Evolutionary conservation across 2,329 filamentous ascomycete species (phyloP).

Genomic region (Verticillium longisporum): DNA sequence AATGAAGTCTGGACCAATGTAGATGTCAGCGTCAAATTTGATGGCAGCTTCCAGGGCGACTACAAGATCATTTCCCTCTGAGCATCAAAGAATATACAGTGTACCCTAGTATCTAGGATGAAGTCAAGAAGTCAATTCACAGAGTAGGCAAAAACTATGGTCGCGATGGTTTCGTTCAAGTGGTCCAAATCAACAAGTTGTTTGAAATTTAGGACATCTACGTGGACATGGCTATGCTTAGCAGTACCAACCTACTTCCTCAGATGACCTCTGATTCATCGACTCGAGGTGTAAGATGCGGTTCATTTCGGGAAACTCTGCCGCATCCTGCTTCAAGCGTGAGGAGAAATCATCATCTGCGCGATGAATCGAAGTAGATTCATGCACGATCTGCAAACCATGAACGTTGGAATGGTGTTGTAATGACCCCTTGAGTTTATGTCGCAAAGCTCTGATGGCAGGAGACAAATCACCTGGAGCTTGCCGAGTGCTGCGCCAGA

Average conservation of each 20-base stretch:
- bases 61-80: constrained; percentile 3
- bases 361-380: too few species aligned
- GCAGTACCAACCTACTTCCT: too few species aligned
- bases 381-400: background rate
- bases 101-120: too few species aligned
- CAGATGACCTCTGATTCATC: too few species aligned
- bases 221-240: too few species aligned
- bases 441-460: background rate
- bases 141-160: too few species aligned
- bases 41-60: constrained; percentile 1
- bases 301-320: background rate
- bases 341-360: background rate
- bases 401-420: background rate
- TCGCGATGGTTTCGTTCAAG: too few species aligned
- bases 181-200: too few species aligned
- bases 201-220: too few species aligned
- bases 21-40: constrained; percentile 1
- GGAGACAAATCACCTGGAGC: background rate
- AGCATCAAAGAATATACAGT: background rate
- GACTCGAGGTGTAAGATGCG: background rate
- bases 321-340: background rate
- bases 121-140: too few species aligned
- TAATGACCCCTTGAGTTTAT: background rate
- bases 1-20: constrained; percentile 5
- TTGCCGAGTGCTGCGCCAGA: background rate